Evolutionary conservation across 257 asterid species (phyloP), one percentile per base, ranked within the genome.

Genomic region (Gentiana straminea): DNA sequence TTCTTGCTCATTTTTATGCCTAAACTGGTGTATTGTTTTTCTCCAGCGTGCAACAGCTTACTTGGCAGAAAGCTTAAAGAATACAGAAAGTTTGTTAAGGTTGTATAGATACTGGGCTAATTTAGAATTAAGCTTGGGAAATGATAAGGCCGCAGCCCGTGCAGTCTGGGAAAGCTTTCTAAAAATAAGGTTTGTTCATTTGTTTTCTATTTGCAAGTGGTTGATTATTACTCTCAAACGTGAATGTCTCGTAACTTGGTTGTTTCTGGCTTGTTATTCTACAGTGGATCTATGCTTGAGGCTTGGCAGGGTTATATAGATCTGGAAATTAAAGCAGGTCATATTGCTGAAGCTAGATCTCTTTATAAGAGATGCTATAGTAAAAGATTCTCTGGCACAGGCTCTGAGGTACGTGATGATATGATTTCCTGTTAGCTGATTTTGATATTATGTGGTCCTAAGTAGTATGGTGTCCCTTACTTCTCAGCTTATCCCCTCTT

Each of bases 81-180:
- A 80, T 67, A 78, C 95, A 33, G 76, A 78, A 48, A 76, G 68
- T 61, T 80, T 85, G 43, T 71, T 91, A 54, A 74, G 63, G 63
- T 64, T 88, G 77, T 65, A 81, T 63, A 70, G 75, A 71, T 92
- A 92, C 64, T 92, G 98, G 98, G 86, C 97, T 58, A 86, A 66
- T 61, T 75, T 92, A 64, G 97, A 88, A 84, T 72, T 64, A 7
- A 74, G 69, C 52, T 64, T 83, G 71, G 95, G 94, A 53, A 88
- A 83, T 62, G 90, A 85, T 79, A 52, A 73, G 70, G 70, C 54
- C 73, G 94, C 95, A 60, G 95, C 97, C 54, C 95, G 91, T 77
- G 81, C 93, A 70, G 95, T 88, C 62, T 92, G 98, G 97, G 97
- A 92, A 74, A 79, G 80, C 84, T 75, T 92, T 70, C 88, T 92